These are phyloP conservation scores for Areca catechu DNA, from an alignment of 176 grass and related monocot species.

Conservation along the genomic window DNA sequence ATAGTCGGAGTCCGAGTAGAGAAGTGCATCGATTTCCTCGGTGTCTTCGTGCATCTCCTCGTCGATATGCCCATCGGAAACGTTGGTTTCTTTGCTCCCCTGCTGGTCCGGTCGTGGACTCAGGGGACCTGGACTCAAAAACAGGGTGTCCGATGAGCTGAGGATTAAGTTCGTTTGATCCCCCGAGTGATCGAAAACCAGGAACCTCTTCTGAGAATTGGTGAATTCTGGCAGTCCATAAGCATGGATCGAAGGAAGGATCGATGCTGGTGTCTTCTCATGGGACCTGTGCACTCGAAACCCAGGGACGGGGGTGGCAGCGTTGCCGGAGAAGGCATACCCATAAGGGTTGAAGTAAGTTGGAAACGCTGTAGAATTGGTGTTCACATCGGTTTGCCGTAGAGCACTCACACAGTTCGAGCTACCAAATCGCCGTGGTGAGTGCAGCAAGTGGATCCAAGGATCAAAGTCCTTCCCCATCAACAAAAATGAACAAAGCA, in stretches of 20 bases:
- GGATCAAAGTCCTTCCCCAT: conserved; percentile 62
- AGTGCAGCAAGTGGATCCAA: conserved; percentile 28
- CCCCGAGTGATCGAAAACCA: conserved; percentile 29
- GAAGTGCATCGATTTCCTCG: conserved; percentile 73
- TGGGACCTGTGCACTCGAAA: conserved; percentile 8
- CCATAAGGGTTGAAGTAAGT: conserved; percentile 23
- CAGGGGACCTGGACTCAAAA: conserved; percentile 3
- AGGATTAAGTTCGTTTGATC: conserved; percentile 9
- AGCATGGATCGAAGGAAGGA: conserved; percentile 17
- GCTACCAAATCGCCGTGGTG: conserved; percentile 41
- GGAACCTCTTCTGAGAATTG: conserved; percentile 23
- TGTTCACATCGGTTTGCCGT: conserved; percentile 25
- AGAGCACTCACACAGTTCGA: conserved; percentile 20
- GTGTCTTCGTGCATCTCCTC: conserved; percentile 77
- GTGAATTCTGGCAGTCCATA: conserved; percentile 4
- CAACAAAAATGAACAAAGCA: conserved; percentile 24
- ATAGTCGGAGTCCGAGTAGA: conserved; percentile 74
- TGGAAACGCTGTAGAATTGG: conserved; percentile 35
- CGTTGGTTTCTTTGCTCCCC: conserved; percentile 55
- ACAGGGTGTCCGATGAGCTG: neutral
- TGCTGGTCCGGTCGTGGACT: conserved; percentile 48
- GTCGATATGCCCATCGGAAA: conserved; percentile 28
- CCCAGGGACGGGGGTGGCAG: conserved; percentile 18
- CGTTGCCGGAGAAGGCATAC: conserved; percentile 16
- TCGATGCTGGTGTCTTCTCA: conserved; percentile 12